These are phyloP conservation scores for Claviceps cyperi DNA, from an alignment of 2,329 filamentous ascomycete species.

Conservation along the genomic window DNA sequence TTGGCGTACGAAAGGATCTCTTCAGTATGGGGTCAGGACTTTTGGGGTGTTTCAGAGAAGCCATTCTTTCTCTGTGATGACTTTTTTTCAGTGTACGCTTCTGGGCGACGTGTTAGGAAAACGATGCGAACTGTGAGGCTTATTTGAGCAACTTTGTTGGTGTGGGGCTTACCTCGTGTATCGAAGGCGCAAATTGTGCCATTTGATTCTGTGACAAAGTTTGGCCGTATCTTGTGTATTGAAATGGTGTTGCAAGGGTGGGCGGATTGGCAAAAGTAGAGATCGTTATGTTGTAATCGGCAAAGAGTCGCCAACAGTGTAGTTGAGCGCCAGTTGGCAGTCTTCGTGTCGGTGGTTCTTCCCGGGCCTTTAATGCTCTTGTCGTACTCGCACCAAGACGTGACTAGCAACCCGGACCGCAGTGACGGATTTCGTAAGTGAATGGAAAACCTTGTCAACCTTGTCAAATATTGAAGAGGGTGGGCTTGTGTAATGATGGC, in stretches of 20 bases:
- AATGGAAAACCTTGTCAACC: neutral
- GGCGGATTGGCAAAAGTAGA: too few species aligned
- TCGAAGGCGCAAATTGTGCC: constrained; percentile 1
- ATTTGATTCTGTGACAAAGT: neutral
- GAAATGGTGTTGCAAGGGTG: neutral
- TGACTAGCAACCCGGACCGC: neutral
- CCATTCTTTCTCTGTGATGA: constrained; percentile 2
- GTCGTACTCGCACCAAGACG: neutral
- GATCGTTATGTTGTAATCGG: neutral
- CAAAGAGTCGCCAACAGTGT: neutral
- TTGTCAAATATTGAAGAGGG: neutral
- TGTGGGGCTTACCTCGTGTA: constrained; percentile 2
- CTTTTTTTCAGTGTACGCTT: neutral
- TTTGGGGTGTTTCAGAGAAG: constrained; percentile 13
- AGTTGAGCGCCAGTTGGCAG: neutral
- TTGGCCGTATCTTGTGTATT: neutral
- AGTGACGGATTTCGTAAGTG: neutral
- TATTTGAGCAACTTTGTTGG: neutral
- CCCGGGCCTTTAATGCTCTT: neutral
- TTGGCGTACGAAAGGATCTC: constrained; percentile 36
- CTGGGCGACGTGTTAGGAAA: neutral
- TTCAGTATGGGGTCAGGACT: constrained; percentile 25
- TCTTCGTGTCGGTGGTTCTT: neutral
- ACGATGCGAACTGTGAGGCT: neutral
- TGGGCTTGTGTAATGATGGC: neutral